Evolutionary conservation across 257 asterid species (phyloP).

Genomic region (Knoxia roxburghii): DNA sequence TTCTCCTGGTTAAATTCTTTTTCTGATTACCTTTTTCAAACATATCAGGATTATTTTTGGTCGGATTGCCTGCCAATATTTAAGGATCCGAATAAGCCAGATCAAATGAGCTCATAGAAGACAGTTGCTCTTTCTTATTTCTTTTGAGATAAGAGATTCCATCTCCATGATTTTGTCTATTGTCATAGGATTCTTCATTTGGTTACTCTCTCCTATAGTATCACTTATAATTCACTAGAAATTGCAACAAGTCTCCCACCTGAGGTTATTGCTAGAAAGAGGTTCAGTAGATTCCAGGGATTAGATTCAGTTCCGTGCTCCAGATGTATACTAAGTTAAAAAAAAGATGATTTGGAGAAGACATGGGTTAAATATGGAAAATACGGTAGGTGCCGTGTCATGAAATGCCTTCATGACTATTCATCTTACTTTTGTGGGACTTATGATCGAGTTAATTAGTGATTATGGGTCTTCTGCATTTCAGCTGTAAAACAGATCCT

Average conservation of each 20-base stretch:
- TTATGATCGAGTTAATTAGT: not conserved
- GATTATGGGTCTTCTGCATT: not conserved
- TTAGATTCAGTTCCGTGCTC: not conserved
- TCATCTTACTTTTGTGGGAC: not conserved
- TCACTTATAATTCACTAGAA: too few species aligned
- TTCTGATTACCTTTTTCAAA: not conserved
- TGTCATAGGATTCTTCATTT: not conserved
- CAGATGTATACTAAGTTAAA: not conserved
- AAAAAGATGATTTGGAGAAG: not conserved
- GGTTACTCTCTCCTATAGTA: too few species aligned
- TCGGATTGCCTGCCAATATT: not conserved
- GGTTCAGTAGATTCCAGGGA: not conserved
- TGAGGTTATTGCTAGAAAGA: too few species aligned
- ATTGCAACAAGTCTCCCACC: too few species aligned
- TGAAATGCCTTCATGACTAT: not conserved
- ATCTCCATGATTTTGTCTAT: not conserved
- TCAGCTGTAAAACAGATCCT: not conserved
- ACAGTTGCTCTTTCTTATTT: not conserved
- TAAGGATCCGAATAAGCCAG: not conserved
- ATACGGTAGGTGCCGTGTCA: not conserved
- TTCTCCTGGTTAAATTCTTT: not conserved
- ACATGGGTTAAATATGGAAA: not conserved
- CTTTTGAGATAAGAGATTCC: not conserved
- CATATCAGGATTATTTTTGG: too few species aligned
- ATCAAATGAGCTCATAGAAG: not conserved